These are phyloP conservation scores for Allium cepa DNA, from an alignment of 106 monocot genomes.

Conservation along the genomic window DNA sequence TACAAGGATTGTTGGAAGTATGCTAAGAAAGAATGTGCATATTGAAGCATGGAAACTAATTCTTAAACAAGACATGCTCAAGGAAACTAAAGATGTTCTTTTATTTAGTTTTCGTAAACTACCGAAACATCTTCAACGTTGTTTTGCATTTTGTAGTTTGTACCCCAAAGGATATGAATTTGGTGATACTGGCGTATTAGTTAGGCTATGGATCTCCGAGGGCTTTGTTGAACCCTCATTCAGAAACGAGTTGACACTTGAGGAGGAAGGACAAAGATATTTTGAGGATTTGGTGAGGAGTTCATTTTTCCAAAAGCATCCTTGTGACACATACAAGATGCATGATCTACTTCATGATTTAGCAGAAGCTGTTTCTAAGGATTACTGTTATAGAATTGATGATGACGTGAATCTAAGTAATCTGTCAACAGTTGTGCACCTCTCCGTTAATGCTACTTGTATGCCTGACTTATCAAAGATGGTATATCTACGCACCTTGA, in stretches of 20 bases:
- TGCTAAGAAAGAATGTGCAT: background rate
- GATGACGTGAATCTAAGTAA: background rate
- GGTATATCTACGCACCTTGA: conserved; percentile 6
- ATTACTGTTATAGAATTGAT: conserved; percentile 6
- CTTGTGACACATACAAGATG: background rate
- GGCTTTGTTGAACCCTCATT: background rate
- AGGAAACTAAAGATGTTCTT: background rate
- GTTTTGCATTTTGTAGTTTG: conserved; percentile 7
- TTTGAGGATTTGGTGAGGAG: conserved; percentile 19
- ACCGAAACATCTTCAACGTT: conserved; percentile 2
- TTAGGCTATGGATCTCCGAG: conserved; percentile 20
- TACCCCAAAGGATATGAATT: conserved; percentile 11
- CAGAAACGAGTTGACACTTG: background rate
- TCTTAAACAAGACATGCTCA: conserved; percentile 3
- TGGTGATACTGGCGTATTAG: background rate
- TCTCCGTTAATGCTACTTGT: background rate
- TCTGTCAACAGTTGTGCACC: conserved; percentile 9
- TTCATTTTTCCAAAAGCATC: conserved; percentile 16
- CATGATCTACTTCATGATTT: conserved; percentile 20
- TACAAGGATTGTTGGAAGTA: background rate
- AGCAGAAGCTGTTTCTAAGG: conserved; percentile 6
- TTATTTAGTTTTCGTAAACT: conserved; percentile 3
- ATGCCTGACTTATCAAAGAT: background rate
- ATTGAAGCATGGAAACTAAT: background rate
- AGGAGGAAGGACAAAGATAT: conserved; percentile 9